Conservation (phyloP, 1,284 basidiomycete species). For the Takashimella koratensis region DNA sequence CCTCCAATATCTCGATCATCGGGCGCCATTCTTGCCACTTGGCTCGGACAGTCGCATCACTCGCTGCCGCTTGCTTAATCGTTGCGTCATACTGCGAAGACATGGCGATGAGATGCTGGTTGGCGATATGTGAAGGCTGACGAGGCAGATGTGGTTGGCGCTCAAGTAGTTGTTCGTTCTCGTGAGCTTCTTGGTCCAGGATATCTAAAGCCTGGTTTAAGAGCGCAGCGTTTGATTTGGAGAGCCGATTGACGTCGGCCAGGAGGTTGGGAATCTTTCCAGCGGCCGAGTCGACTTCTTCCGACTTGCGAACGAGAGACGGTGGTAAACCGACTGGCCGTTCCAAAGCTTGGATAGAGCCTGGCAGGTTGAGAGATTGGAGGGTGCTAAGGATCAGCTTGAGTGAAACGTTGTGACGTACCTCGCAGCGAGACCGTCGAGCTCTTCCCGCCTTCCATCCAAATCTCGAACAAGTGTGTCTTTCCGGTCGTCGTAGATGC, state of each 20-base stretch:
- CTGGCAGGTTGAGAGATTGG: constrained; percentile 73
- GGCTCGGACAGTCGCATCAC: constrained; percentile 67
- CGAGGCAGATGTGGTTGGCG: constrained; percentile 53
- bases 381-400: constrained; percentile 56
- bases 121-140: constrained; percentile 71
- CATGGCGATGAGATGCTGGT: constrained; percentile 65
- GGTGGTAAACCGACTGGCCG: constrained; percentile 82
- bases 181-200: constrained; percentile 80
- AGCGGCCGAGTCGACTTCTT: constrained; percentile 75
- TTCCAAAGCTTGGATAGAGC: constrained; percentile 81
- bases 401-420: constrained; percentile 46
- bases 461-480: constrained; percentile 68
- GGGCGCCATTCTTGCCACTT: constrained; percentile 86
- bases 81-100: constrained; percentile 67
- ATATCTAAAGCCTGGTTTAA: constrained; percentile 78
- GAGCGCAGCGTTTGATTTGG: constrained; percentile 60
- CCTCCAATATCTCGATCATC: constrained; percentile 66
- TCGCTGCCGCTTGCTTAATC: constrained; percentile 67
- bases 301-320: constrained; percentile 77
- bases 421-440: constrained; percentile 65
- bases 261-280: constrained; percentile 72
- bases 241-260: constrained; percentile 67
- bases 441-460: constrained; percentile 59
- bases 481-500: constrained; percentile 83
- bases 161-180: constrained; percentile 63